phyloP scores from a whole-genome alignment of 495 filamentous ascomycete genomes.

The Neurospora hispaniola region DNA sequence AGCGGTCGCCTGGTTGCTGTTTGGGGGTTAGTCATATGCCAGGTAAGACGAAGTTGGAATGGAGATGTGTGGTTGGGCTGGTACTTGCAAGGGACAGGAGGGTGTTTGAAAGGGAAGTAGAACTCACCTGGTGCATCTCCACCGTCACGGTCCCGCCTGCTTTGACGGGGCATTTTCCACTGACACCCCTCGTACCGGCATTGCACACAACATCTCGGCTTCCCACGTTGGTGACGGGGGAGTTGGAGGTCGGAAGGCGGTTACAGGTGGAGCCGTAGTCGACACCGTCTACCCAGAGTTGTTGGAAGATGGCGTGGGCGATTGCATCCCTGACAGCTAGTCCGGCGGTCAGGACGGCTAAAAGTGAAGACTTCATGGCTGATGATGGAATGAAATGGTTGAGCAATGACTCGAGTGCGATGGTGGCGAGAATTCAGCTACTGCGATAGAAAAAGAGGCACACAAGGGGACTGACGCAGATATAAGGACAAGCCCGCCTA shows the following conservation, averaged over 20 bases:
- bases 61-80: neutral
- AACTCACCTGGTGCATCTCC: constrained; percentile 38
- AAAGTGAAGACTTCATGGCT: constrained; percentile 31
- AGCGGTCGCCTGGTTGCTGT: constrained; percentile 34
- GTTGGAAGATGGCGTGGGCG: constrained; percentile 40
- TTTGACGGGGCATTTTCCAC: constrained; percentile 34
- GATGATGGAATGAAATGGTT: neutral
- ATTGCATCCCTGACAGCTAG: constrained; percentile 27
- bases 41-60: neutral
- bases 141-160: constrained; percentile 38
- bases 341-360: constrained; percentile 12
- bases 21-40: neutral
- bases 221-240: constrained; percentile 33
- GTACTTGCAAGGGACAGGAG: neutral
- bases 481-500: neutral
- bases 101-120: neutral
- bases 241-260: constrained; percentile 33
- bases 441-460: neutral
- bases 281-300: constrained; percentile 40
- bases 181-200: constrained; percentile 24
- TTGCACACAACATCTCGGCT: constrained; percentile 33
- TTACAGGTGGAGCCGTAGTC: constrained; percentile 35
- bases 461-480: neutral
- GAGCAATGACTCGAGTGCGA: neutral
- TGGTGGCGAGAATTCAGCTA: neutral